Percentiles rank a stretch among this genome's conserved stretches.
These are phyloP conservation scores for Acanthamoeba lenticulata DNA, from an alignment of 208 protist genomes.

Conservation along the genomic window DNA sequence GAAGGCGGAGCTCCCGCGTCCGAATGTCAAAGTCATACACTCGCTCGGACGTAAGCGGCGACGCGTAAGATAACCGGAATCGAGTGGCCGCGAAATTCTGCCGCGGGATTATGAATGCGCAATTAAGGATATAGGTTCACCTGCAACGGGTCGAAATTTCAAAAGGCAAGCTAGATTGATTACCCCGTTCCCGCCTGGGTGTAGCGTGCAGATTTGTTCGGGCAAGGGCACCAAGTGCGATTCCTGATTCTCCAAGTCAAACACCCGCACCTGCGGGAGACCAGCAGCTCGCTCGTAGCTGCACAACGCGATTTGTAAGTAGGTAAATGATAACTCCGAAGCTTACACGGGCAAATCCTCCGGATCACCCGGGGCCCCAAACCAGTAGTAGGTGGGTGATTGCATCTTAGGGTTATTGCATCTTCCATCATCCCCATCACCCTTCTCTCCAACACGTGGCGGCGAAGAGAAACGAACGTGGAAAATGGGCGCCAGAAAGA, in stretches of 20 bases:
- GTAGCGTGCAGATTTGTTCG: neutral
- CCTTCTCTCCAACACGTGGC: too few species aligned
- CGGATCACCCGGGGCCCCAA: too few species aligned
- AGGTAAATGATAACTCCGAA: neutral
- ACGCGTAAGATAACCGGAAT: neutral
- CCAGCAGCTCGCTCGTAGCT: neutral
- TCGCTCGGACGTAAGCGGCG: neutral
- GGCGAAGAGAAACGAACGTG: too few species aligned
- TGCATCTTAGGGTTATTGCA: too few species aligned
- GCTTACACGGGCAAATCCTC: too few species aligned
- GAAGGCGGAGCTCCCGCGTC: neutral
- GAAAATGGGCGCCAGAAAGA: too few species aligned
- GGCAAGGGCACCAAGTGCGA: neutral
- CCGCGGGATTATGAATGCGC: neutral
- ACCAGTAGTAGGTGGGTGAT: too few species aligned
- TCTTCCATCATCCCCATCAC: too few species aligned
- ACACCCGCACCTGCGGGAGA: constrained; percentile 11
- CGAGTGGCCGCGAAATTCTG: neutral
- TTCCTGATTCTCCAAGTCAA: neutral
- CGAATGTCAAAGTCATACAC: constrained; percentile 7
- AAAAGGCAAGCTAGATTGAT: neutral
- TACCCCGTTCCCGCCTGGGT: constrained; percentile 34
- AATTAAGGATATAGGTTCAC: neutral
- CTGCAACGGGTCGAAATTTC: too few species aligned
- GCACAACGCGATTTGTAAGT: neutral